Base-by-base conservation (phyloP, 331 rosid genomes). In the Cydonia oblonga region DNA sequence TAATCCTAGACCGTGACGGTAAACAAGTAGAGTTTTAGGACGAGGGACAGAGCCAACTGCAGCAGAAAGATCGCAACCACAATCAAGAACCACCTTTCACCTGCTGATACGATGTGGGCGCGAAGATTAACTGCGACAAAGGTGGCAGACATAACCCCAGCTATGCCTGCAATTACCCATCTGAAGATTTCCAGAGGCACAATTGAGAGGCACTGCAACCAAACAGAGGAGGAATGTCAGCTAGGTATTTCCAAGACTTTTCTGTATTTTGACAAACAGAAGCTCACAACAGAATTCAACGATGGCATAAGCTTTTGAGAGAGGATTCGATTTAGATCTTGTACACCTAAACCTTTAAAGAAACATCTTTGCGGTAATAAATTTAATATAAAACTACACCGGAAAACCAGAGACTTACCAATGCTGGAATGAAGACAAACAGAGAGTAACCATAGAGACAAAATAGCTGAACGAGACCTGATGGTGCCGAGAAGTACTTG, bases 361-460 rank as follows among this genome's bases (percentile, higher is more conserved):
- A 15, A 1, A 61, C 26, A 57, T 71, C 66, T 6, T 24, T 42
- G 56, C 3, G 56, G 66, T 15, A 71, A 57, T 16, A 35, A 38
- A 49, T 29, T 18, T 24, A 25, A 72, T 59, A 35, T 35, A 25
- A 30, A 71, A 5, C 62, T 56, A 86, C 38, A 70, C n/a, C 1
- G 24, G 63, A 86, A 57, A 60, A 74, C 46, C 40, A 65, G 19
- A 8, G 76, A 79, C 96, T 70, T 78, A 90, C 97, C 96, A 93
- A 56, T 16, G 96, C 98, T 25, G 97, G 98, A 80, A 93, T 93
- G 69, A 93, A 89, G 82, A 90, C 87, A 80, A 90, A 90, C 14
- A 87, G 79, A 56, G 98, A 93, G 88, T 93, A 93, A 56, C 98
- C 98, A 78, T 89, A 93, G 68, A 93, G 96, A 79, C 98, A 93